Conservation (phyloP, 2,329 filamentous ascomycete species). For the Colletotrichum sp. region DNA sequence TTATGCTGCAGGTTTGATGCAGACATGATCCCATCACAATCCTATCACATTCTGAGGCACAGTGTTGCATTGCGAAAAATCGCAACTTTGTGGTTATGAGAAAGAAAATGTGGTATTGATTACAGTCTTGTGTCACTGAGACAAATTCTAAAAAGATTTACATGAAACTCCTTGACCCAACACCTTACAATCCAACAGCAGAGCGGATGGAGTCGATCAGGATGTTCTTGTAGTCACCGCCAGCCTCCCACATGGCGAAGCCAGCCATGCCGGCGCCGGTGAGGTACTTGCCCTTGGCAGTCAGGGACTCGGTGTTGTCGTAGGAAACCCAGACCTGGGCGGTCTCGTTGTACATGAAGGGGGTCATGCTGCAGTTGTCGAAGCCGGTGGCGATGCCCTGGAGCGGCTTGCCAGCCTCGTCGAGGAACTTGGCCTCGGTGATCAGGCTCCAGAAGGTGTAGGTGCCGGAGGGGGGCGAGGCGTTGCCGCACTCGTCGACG, state of each 20-base stretch:
- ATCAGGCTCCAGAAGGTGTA: slow-evolving; percentile 14
- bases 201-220: slow-evolving; percentile 10
- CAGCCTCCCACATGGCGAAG: slow-evolving; percentile 14
- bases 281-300: slow-evolving; percentile 12
- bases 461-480: slow-evolving; percentile 6
- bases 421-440: slow-evolving; percentile 13
- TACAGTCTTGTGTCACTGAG: background rate
- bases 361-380: slow-evolving; percentile 18
- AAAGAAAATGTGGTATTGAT: background rate
- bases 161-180: background rate
- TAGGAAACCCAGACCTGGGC: slow-evolving; percentile 19
- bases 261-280: background rate
- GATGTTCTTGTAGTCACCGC: slow-evolving; percentile 17
- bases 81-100: background rate
- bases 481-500: slow-evolving; percentile 13
- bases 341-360: slow-evolving; percentile 8
- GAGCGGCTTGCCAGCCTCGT: slow-evolving; percentile 6
- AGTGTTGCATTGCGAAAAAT: background rate
- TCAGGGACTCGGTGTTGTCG: slow-evolving; percentile 5
- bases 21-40: background rate
- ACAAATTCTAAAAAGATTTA: background rate
- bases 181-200: slow-evolving; percentile 2
- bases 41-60: background rate
- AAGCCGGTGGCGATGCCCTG: background rate
- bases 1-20: background rate